These are phyloP conservation scores for Eucalyptus microcorys DNA, from an alignment of 345 rosid species.

Conservation along the genomic window DNA sequence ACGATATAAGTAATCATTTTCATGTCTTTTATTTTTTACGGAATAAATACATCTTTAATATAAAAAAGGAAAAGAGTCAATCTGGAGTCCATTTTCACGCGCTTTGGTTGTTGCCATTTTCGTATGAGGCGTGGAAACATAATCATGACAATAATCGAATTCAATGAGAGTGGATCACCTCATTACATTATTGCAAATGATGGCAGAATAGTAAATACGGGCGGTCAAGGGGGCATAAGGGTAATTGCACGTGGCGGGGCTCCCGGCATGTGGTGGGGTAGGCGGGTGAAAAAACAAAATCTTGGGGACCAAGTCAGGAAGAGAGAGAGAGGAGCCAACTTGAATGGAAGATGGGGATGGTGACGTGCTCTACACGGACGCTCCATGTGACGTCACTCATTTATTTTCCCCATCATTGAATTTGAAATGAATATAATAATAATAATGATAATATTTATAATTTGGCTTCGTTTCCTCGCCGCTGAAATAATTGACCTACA, in stretches of 20 bases:
- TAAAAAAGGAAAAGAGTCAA: no score
- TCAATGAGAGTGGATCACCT: neutral
- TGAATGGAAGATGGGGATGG: neutral
- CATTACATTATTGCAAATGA: neutral
- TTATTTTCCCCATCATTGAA: neutral
- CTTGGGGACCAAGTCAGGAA: neutral
- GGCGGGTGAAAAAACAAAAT: no score
- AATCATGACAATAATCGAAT: neutral
- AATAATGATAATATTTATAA: neutral
- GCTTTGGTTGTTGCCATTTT: neutral
- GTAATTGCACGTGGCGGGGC: neutral
- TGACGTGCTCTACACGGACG: neutral
- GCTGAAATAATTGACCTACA: neutral
- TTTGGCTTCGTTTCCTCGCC: neutral
- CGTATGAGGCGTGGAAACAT: neutral
- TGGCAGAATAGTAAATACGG: neutral
- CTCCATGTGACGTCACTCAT: neutral
- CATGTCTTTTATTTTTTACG: fast-evolving
- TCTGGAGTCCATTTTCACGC: neutral
- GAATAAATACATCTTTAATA: fast-evolving
- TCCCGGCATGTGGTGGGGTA: neutral
- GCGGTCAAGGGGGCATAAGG: neutral
- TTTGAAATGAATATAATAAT: neutral
- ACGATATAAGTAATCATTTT: no score
- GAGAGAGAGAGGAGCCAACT: neutral